These are phyloP conservation scores for Chaetothyriales sp. DNA, from an alignment of 2,329 filamentous ascomycete genomes.

Conservation along the genomic window DNA sequence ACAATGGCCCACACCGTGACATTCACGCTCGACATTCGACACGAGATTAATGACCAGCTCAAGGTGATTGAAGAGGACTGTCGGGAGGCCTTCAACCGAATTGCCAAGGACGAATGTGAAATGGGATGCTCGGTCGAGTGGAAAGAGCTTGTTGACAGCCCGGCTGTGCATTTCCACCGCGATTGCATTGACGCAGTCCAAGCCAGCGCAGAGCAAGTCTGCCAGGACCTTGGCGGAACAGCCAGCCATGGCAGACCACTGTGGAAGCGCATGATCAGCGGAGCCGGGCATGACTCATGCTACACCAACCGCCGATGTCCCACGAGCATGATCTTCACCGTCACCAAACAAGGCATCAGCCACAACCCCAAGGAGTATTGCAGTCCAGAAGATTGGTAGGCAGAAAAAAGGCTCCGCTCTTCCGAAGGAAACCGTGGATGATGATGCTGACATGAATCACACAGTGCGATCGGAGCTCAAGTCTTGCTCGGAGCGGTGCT, in stretches of 20 bases:
- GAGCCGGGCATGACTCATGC: conserved; percentile 51
- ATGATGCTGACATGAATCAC: conserved; percentile 2
- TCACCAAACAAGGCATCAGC: conserved; percentile 47
- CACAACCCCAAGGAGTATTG: conserved; percentile 51
- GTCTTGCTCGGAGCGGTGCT: conserved; percentile 20
- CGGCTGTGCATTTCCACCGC: conserved; percentile 48
- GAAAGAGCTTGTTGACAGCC: conserved; percentile 17
- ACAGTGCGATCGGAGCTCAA: conserved; percentile 20
- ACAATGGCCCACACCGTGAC: conserved; percentile 26
- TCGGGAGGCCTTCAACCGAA: conserved; percentile 10
- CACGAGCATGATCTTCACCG: conserved; percentile 55
- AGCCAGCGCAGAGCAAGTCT: conserved; percentile 42
- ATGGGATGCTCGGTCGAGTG: conserved; percentile 16
- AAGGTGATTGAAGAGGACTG: conserved; percentile 14
- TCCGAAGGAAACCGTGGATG: neutral
- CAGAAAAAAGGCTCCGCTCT: neutral
- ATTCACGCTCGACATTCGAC: conserved; percentile 16
- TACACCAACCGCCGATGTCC: conserved; percentile 45
- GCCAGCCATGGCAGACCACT: conserved; percentile 23
- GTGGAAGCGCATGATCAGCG: conserved; percentile 41
- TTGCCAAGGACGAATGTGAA: conserved; percentile 17
- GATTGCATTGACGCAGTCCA: conserved; percentile 54
- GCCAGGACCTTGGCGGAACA: conserved; percentile 25
- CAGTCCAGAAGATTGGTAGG: conserved; percentile 39
- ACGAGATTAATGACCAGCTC: conserved; percentile 12